phyloP scores from a whole-genome alignment of 108 stramenopile genomes.

The Stephanodiscus minutulus region DNA sequence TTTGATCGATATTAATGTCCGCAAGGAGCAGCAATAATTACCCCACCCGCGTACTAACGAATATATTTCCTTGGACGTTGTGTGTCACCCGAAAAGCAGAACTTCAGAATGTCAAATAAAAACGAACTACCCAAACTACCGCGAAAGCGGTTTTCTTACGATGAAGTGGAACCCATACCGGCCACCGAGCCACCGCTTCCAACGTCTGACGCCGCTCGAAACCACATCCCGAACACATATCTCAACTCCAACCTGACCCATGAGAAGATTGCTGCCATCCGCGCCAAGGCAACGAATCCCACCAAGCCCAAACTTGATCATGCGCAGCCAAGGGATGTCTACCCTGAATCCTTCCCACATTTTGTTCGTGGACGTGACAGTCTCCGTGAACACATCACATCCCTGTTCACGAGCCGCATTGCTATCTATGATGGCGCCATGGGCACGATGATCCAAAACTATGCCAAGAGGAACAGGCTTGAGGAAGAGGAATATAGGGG shows the following conservation, averaged over 20 bases:
- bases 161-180: constrained; percentile 68
- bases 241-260: constrained; percentile 71
- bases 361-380: constrained; percentile 94
- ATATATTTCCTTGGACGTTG: not conserved
- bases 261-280: constrained; percentile 75
- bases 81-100: too few species aligned
- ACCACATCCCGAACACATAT: constrained; percentile 88
- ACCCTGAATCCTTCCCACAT: constrained; percentile 84
- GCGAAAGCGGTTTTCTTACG: constrained; percentile 76
- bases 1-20: not conserved
- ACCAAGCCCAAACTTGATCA: constrained; percentile 67
- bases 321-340: constrained; percentile 60
- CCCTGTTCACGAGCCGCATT: constrained; percentile 82
- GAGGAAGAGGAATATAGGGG: constrained; percentile 97
- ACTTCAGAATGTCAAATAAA: not conserved
- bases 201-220: constrained; percentile 79
- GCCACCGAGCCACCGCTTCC: constrained; percentile 90
- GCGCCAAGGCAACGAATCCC: constrained; percentile 69
- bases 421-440: constrained; percentile 99
- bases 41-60: not conserved
- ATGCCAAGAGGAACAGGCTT: constrained; percentile 89
- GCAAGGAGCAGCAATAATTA: not conserved
- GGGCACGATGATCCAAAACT: constrained; percentile 99
- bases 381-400: constrained; percentile 86
- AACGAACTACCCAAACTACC: constrained; percentile 45